Conservation (phyloP, 371 early-diverging fungal species). For the Blyttiomyces sp. region DNA sequence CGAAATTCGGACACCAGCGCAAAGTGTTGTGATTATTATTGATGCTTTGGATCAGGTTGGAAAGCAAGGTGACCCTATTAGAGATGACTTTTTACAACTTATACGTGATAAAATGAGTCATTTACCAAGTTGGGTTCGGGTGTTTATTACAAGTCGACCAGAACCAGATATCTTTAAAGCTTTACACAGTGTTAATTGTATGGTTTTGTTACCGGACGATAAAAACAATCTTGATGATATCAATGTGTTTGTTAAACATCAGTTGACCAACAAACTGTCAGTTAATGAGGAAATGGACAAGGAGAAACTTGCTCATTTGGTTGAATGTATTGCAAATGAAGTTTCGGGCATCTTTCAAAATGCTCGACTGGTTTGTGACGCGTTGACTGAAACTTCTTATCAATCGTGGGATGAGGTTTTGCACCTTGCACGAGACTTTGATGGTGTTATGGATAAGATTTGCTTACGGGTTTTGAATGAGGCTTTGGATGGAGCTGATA, state of each 20-base stretch:
- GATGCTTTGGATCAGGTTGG: constrained; percentile 5
- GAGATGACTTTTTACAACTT: not conserved
- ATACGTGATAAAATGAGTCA: not conserved
- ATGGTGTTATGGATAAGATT: not conserved
- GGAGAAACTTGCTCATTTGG: not conserved
- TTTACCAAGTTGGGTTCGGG: not conserved
- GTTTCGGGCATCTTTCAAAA: not conserved
- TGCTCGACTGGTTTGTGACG: not conserved
- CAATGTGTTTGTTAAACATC: not conserved
- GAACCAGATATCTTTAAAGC: constrained; percentile 5
- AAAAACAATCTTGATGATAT: not conserved
- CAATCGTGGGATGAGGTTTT: too few species aligned
- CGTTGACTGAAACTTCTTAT: too few species aligned
- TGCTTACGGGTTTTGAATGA: not conserved
- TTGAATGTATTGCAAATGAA: not conserved
- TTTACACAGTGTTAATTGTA: not conserved
- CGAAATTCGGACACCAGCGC: not conserved
- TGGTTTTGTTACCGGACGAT: not conserved
- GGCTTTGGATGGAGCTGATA: not conserved
- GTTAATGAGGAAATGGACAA: not conserved
- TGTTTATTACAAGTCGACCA: constrained; percentile 4
- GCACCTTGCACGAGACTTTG: not conserved
- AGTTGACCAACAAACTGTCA: not conserved
- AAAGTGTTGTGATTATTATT: not conserved
- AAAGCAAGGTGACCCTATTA: not conserved